phyloP scores from a whole-genome alignment of 1,139 yeast species.

The Yamadazyma jaroonii region DNA sequence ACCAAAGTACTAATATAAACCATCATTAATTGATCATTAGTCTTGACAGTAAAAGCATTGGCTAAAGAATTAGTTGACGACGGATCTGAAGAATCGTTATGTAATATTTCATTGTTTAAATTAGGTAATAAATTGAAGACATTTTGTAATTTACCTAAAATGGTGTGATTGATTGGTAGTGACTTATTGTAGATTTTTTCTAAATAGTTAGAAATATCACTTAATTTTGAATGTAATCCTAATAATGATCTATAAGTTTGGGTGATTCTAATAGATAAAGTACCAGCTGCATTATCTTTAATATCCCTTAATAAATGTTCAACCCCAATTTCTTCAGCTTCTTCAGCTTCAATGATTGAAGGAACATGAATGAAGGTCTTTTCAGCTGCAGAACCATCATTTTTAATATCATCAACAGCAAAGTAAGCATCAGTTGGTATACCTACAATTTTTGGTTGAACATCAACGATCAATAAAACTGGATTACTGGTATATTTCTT shows the following conservation, averaged over 20 bases:
- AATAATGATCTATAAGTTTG: slow-evolving; percentile 85
- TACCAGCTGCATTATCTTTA: slow-evolving; percentile 95
- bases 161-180: slow-evolving; percentile 86
- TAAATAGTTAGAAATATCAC: slow-evolving; percentile 77
- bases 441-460: slow-evolving; percentile 76
- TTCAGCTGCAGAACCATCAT: slow-evolving; percentile 94
- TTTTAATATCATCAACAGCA: slow-evolving; percentile 93
- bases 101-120: slow-evolving; percentile 25
- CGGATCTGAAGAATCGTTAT: slow-evolving; percentile 15
- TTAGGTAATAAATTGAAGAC: slow-evolving; percentile 92
- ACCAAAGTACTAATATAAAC: slow-evolving; percentile 87
- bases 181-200: slow-evolving; percentile 68
- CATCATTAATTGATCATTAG: slow-evolving; percentile 95
- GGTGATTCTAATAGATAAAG: slow-evolving; percentile 80
- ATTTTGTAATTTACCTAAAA: slow-evolving; percentile 90
- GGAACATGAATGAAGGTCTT: slow-evolving; percentile 93
- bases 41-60: slow-evolving; percentile 83
- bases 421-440: slow-evolving; percentile 95
- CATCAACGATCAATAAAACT: slow-evolving; percentile 85
- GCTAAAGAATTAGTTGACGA: slow-evolving; percentile 48
- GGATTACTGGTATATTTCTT: slow-evolving; percentile 84
- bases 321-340: slow-evolving; percentile 98
- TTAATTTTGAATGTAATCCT: slow-evolving; percentile 78
- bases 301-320: slow-evolving; percentile 93
- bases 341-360: slow-evolving; percentile 92